Evolutionary conservation across 805 yeast species (phyloP).

Genomic region (Lipomyces kockii): DNA sequence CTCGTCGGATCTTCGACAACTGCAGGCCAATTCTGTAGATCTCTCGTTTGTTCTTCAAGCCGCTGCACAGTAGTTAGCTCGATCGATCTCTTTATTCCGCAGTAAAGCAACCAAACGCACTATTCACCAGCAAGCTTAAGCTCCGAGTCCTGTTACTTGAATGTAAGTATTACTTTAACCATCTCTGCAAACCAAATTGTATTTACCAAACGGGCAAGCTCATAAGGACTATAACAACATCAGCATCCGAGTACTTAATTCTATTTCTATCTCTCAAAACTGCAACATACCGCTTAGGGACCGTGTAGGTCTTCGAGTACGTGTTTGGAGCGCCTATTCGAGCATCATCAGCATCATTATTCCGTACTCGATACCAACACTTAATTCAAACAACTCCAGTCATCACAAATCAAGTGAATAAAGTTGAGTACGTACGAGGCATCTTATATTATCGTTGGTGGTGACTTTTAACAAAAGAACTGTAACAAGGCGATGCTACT

Average conservation of each 20-base stretch:
- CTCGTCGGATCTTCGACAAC: conserved; percentile 99
- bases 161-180: conserved; percentile 1
- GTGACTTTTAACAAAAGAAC: neutral
- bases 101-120: conserved; percentile 8
- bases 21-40: conserved; percentile 99
- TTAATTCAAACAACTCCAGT: neutral
- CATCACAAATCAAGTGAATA: neutral
- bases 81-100: neutral
- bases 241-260: neutral
- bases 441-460: conserved; percentile 10
- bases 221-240: conserved; percentile 67
- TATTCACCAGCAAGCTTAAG: conserved; percentile 99
- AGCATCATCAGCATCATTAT: neutral
- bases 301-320: conserved; percentile 98
- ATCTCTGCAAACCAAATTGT: neutral
- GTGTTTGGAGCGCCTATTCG: conserved; percentile 83
- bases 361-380: neutral
- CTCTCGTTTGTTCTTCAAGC: conserved; percentile 99
- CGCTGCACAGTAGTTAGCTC: conserved; percentile 49
- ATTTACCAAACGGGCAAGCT: conserved; percentile 86
- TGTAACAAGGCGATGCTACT: neutral
- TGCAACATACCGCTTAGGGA: conserved; percentile 76
- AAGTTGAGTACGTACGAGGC: conserved; percentile 32
- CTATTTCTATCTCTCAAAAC: neutral
- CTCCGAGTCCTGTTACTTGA: conserved; percentile 72